Percentiles rank a stretch among this genome's conserved stretches.
Evolutionary conservation across 192 early-diverging fungal species (phyloP).

Genomic region (Diversispora epigaea): DNA sequence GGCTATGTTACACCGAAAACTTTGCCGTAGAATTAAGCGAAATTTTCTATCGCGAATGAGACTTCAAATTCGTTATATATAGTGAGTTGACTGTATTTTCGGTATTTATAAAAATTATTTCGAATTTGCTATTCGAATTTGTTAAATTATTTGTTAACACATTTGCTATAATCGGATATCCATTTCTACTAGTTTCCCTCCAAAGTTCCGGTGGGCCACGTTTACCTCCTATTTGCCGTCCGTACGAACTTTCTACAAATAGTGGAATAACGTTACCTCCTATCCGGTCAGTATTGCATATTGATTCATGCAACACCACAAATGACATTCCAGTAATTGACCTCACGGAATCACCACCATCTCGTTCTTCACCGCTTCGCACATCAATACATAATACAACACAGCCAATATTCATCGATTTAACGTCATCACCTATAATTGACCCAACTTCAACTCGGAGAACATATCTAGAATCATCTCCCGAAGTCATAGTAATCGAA

Average conservation of each 20-base stretch:
- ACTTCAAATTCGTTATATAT: no score
- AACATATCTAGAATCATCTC: neutral
- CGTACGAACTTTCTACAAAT: conserved; percentile 5
- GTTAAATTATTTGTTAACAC: no score
- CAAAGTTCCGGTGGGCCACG: neutral
- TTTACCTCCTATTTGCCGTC: conserved; percentile 9
- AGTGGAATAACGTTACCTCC: conserved; percentile 17
- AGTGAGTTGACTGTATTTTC: no score
- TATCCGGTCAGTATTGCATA: neutral
- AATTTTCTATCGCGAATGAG: no score
- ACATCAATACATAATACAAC: neutral
- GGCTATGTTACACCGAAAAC: no score
- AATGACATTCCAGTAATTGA: neutral
- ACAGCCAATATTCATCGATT: neutral
- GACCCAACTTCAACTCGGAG: neutral
- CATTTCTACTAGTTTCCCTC: no score
- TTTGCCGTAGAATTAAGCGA: no score
- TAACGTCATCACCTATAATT: neutral
- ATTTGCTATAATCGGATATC: no score
- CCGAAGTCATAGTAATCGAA: neutral
- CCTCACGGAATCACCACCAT: neutral
- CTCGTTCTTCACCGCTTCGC: no score
- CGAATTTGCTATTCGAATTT: no score
- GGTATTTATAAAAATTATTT: no score
- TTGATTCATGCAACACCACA: neutral